phyloP scores from a whole-genome alignment of 2,329 filamentous ascomycete genomes.

The Aureobasidium zeae region DNA sequence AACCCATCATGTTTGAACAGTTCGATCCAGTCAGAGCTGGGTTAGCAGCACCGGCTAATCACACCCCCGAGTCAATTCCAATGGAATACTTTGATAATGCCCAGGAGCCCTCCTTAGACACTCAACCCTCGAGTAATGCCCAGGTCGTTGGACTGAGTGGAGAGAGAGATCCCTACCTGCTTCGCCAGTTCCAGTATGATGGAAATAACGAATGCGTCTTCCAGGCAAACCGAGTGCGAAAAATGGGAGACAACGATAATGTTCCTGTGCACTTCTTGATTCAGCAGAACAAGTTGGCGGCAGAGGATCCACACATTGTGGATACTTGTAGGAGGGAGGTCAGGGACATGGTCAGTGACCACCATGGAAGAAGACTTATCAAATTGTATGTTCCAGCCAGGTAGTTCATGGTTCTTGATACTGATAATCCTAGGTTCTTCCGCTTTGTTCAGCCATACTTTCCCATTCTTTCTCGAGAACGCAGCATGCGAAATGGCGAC shows the following conservation, averaged over 20 bases:
- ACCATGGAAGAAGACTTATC: slow-evolving; percentile 32
- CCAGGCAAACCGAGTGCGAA: slow-evolving; percentile 26
- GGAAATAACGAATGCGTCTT: slow-evolving; percentile 28
- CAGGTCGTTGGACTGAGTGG: slow-evolving; percentile 28
- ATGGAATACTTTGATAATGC: slow-evolving; percentile 19
- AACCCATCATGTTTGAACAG: slow-evolving; percentile 14
- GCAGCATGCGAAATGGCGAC: slow-evolving; percentile 25
- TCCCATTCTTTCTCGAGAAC: slow-evolving; percentile 33
- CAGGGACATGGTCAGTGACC: slow-evolving; percentile 25
- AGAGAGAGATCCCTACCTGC: slow-evolving; percentile 27
- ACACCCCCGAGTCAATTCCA: slow-evolving; percentile 5
- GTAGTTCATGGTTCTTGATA: neutral
- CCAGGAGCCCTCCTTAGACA: slow-evolving; percentile 26
- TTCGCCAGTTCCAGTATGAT: slow-evolving; percentile 28
- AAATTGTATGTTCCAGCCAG: slow-evolving; percentile 25
- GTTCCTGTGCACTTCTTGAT: slow-evolving; percentile 30
- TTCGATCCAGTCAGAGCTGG: slow-evolving; percentile 16
- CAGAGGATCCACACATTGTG: slow-evolving; percentile 21
- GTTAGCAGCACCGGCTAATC: neutral
- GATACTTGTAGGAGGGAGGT: slow-evolving; percentile 26
- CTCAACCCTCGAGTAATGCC: slow-evolving; percentile 25
- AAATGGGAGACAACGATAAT: slow-evolving; percentile 18
- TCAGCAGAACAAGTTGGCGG: slow-evolving; percentile 27
- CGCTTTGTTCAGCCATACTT: slow-evolving; percentile 39
- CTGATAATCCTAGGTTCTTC: slow-evolving; percentile 25